A percentile compares a stretch with the other conserved stretches of the same genome.
phyloP scores from a whole-genome alignment of 192 early-diverging fungal genomes.

The Coemansia sp. region DNA sequence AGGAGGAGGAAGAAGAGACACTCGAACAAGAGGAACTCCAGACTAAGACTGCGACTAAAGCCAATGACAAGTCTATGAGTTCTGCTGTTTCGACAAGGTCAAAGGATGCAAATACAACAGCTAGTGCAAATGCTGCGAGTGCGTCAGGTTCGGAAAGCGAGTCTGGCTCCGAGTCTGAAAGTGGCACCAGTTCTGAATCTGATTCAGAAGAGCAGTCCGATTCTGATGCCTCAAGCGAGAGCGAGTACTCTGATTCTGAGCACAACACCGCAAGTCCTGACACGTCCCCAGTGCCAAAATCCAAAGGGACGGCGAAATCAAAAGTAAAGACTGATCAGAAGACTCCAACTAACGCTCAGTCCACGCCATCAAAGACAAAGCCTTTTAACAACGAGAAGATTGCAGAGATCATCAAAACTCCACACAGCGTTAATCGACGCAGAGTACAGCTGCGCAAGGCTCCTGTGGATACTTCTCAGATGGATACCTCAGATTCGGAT shows the following conservation, averaged over 20 bases:
- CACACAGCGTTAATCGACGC: constrained; percentile 12
- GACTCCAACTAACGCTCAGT: background rate
- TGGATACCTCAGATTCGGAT: constrained; percentile 19
- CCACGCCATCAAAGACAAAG: constrained; percentile 1
- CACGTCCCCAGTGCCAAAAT: background rate
- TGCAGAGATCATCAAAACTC: background rate
- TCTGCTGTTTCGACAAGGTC: background rate
- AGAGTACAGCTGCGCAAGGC: constrained; percentile 33
- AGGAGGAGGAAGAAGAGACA: background rate
- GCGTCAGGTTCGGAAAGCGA: background rate
- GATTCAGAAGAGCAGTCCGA: background rate
- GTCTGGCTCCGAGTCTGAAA: constrained; percentile 6
- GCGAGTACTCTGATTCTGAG: background rate
- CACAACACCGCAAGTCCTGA: background rate
- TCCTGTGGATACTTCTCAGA: background rate
- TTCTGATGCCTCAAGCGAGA: background rate
- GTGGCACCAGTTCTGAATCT: constrained; percentile 22
- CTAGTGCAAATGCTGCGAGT: background rate
- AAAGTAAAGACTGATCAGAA: background rate
- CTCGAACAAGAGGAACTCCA: background rate
- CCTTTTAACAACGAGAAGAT: background rate
- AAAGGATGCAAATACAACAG: background rate
- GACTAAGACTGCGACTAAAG: background rate
- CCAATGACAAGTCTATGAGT: no score
- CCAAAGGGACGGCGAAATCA: background rate